Conservation (phyloP, 78 protist genomes). For the Isochrysis galbana region DNA sequence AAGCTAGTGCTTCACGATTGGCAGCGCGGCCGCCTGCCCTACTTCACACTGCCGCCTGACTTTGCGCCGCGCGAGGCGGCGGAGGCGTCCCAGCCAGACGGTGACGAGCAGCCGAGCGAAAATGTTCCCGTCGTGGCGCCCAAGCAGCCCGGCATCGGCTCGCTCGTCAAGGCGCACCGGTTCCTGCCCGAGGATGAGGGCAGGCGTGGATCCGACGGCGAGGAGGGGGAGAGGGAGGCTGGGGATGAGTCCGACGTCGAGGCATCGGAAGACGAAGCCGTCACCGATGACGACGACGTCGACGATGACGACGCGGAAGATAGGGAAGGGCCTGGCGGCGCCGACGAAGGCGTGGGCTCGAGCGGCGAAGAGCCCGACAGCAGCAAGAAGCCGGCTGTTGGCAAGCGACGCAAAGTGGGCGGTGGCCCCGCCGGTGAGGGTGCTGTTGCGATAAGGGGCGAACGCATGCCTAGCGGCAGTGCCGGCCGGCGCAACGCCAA, state of each 20-base stretch:
- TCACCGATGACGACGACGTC: neutral
- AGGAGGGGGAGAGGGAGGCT: constrained; percentile 1
- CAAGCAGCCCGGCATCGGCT: neutral
- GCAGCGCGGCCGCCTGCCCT: constrained; percentile 93
- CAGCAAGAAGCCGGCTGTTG: too few relatives aligned
- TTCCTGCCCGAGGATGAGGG: neutral
- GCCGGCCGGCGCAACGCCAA: too few relatives aligned
- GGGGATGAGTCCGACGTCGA: constrained; percentile 21
- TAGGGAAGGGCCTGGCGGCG: neutral
- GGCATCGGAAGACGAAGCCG: neutral
- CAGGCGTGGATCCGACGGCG: neutral
- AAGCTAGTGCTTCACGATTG: constrained; percentile 88
- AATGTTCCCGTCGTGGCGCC: too few relatives aligned
- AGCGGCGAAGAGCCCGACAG: too few relatives aligned
- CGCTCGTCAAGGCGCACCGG: neutral
- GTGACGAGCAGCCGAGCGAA: neutral
- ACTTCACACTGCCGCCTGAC: constrained; percentile 81
- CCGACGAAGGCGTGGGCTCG: neutral
- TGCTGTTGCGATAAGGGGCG: too few relatives aligned
- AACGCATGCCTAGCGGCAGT: too few relatives aligned
- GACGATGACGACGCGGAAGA: neutral
- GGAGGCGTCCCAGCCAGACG: too few relatives aligned
- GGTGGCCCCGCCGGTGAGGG: too few relatives aligned
- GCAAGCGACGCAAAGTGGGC: too few relatives aligned
- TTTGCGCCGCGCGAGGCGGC: neutral